These are phyloP conservation scores for Aschersonia sp. DNA, from an alignment of 2,329 filamentous ascomycete species.

Conservation along the genomic window DNA sequence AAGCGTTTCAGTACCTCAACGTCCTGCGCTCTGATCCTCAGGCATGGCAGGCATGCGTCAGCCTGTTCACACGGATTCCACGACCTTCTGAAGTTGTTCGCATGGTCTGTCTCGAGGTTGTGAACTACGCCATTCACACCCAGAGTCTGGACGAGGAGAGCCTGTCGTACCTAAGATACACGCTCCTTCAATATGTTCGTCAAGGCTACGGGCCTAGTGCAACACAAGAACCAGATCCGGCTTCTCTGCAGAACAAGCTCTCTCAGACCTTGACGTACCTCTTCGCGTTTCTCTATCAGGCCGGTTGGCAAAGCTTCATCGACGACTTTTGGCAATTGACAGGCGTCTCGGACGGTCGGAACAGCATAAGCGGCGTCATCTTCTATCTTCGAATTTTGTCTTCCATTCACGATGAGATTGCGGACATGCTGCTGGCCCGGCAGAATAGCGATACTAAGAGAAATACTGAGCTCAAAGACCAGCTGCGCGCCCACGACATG, in stretches of 20 bases:
- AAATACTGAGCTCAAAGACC: conserved; percentile 82
- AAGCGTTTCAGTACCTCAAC: conserved; percentile 69
- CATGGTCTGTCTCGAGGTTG: conserved; percentile 77
- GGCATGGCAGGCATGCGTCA: conserved; percentile 81
- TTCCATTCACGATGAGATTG: conserved; percentile 94
- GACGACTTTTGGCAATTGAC: conserved; percentile 78
- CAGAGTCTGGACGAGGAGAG: conserved; percentile 61
- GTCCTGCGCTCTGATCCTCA: conserved; percentile 70
- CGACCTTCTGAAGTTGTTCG: conserved; percentile 71
- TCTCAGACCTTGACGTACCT: conserved; percentile 91
- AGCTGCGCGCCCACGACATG: conserved; percentile 76
- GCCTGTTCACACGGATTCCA: conserved; percentile 69
- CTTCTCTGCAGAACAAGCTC: conserved; percentile 86
- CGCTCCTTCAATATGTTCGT: conserved; percentile 66
- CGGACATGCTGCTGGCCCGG: conserved; percentile 74
- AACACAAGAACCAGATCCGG: conserved; percentile 51
- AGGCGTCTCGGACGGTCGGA: conserved; percentile 42
- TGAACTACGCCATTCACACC: conserved; percentile 81
- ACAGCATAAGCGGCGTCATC: conserved; percentile 63
- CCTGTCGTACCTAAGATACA: conserved; percentile 64
- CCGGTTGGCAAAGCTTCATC: conserved; percentile 80
- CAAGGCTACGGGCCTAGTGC: conserved; percentile 53
- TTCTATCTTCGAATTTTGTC: conserved; percentile 81
- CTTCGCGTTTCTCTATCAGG: conserved; percentile 74
- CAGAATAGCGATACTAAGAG: conserved; percentile 67